phyloP scores from a whole-genome alignment of 495 filamentous ascomycete species.

The Alectoria sarmentosa region DNA sequence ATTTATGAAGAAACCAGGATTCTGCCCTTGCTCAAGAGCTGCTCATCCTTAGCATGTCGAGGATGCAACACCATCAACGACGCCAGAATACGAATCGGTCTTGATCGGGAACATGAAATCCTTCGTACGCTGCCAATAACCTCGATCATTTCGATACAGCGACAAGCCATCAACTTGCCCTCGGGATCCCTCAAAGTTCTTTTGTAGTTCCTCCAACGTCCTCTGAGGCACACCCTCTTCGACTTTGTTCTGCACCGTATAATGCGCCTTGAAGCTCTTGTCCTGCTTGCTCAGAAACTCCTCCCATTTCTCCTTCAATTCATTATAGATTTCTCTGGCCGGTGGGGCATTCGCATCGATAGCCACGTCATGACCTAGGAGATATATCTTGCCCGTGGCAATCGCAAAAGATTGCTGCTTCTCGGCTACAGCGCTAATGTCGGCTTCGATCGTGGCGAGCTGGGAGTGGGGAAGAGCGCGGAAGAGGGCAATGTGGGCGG shows the following conservation, averaged over 20 bases:
- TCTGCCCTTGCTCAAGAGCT: not conserved
- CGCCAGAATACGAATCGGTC: not conserved
- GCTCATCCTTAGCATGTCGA: not conserved
- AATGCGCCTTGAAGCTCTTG: conserved; percentile 25
- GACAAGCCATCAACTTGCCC: conserved; percentile 26
- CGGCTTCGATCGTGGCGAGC: conserved; percentile 21
- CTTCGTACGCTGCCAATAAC: conserved; percentile 23
- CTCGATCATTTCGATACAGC: conserved; percentile 28
- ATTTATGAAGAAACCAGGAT: not conserved
- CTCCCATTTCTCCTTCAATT: conserved; percentile 25
- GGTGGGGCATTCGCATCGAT: conserved; percentile 14
- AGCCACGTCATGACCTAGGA: conserved; percentile 25
- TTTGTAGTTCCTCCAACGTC: conserved; percentile 23
- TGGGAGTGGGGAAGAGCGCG: conserved; percentile 29
- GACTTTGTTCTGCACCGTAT: conserved; percentile 32
- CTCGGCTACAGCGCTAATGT: conserved; percentile 15
- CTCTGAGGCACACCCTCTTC: conserved; percentile 21
- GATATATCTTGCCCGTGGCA: conserved; percentile 16
- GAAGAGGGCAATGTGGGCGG: conserved; percentile 32
- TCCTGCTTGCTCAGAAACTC: conserved; percentile 32
- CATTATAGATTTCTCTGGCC: conserved; percentile 14
- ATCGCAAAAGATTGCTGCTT: conserved; percentile 21
- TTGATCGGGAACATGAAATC: conserved; percentile 9
- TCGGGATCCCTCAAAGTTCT: conserved; percentile 14
- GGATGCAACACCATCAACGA: not conserved